These are phyloP conservation scores for Paratinospora sagittata DNA, from an alignment of 164 flowering plant genomes.

Conservation along the genomic window DNA sequence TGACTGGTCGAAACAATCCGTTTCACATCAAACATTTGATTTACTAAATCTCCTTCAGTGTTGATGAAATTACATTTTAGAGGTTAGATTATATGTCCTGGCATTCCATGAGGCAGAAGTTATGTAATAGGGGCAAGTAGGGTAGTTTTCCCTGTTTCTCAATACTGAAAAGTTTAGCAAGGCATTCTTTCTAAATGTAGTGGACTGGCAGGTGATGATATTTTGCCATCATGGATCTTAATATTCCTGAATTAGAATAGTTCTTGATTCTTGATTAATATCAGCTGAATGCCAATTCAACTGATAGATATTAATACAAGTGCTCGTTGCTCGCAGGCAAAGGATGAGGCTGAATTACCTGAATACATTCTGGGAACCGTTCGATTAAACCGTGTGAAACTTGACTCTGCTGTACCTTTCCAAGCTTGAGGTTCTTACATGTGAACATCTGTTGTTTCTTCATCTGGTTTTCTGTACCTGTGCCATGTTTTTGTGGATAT, in stretches of 20 bases:
- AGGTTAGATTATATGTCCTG: neutral
- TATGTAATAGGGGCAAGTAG: neutral
- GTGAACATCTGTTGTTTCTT: neutral
- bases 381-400: constrained; percentile 60
- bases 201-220: neutral
- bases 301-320: neutral
- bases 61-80: neutral
- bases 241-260: neutral
- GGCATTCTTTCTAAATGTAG: neutral
- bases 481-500: neutral
- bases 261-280: neutral
- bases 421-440: constrained; percentile 26
- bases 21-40: too few relatives aligned
- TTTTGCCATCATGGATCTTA: neutral
- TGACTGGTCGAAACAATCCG: too few relatives aligned
- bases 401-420: constrained; percentile 58
- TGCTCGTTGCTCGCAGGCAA: constrained; percentile 48
- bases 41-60: too few relatives aligned
- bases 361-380: constrained; percentile 93
- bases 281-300: neutral
- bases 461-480: neutral
- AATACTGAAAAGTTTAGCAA: too few relatives aligned
- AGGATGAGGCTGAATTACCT: constrained; percentile 78
- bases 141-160: neutral
- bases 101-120: neutral